Base-by-base conservation (phyloP, 305 asterid genomes). In the Fraxinus paxiana region DNA sequence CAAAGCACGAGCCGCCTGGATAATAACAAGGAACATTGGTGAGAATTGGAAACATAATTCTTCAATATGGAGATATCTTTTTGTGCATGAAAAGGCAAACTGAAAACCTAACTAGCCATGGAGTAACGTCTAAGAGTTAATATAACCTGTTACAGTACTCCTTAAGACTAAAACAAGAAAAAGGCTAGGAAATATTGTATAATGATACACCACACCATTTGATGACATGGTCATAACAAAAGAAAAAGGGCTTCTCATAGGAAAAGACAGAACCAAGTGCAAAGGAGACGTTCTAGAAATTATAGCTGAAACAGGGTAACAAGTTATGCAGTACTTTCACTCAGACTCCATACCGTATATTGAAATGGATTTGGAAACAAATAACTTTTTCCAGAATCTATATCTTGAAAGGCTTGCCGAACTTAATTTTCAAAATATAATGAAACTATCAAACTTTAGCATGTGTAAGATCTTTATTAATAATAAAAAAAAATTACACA, bases 1-100 rank as follows among this genome's bases (percentile, higher is more conserved):
- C 84, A 94, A 88, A 22, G 98, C 97, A 26, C 98, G 92, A 82
- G 98, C 98, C 61, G 98, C 95, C 98, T 94, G 90, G 48, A 84
- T 33, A 83, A 80, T 48, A 67, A 35, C 80, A 73, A 59, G 75
- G 48, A 56, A 22, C 18, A 63, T 35, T 76, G 10, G 24, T 83
- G 18, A 83, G 78, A 77, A 76, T 82, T 73, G 65, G 65, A 70
- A 33, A 63, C 38, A 31, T 5, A 28, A 37, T 17, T 35, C 65
- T 5, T 73, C 59, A 2, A 7, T 26, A 12, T 61, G 71, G 31
- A 46, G 28, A 18, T 59, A 78, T 10, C 35, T 9, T 43, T 43
- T 69, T 13, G 26, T 26, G 63, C 71, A 80, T 48, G 12, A 15
- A 31, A 71, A 35, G n/a, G 63, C n/a, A 79, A 71, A 33, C 35